These are phyloP conservation scores for Mrakiaceae sp. DNA, from an alignment of 1,284 basidiomycete genomes.

Conservation along the genomic window DNA sequence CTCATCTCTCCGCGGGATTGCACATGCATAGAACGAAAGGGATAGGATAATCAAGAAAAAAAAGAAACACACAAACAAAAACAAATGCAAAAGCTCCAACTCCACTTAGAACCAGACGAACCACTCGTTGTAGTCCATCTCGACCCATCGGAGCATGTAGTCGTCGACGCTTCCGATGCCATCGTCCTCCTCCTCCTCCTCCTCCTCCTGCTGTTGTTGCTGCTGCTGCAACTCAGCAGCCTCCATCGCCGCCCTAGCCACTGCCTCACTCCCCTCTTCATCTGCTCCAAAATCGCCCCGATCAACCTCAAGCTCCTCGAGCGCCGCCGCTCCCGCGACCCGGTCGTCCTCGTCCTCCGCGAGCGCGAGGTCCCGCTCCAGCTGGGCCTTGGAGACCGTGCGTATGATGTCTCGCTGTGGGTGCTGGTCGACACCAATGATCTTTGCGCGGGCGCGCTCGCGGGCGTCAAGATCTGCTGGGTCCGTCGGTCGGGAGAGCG, in stretches of 20 bases:
- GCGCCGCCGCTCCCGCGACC: slow-evolving; percentile 64
- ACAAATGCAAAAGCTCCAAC: not conserved
- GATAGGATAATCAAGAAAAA: too few relatives aligned
- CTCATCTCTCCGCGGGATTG: too few relatives aligned
- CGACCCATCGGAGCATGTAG: slow-evolving; percentile 73
- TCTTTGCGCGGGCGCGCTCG: slow-evolving; percentile 18
- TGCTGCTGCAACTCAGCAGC: slow-evolving; percentile 21
- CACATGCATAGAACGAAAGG: too few relatives aligned
- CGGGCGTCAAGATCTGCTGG: not conserved
- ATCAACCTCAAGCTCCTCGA: slow-evolving; percentile 66
- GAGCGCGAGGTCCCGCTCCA: slow-evolving; percentile 52
- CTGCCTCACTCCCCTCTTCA: slow-evolving; percentile 21
- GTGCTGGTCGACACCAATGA: slow-evolving; percentile 10
- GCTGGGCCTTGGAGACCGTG: slow-evolving; percentile 25
- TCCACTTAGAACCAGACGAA: slow-evolving; percentile 38
- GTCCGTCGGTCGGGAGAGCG: slow-evolving; percentile 19
- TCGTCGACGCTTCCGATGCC: slow-evolving; percentile 48
- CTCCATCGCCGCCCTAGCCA: too few relatives aligned
- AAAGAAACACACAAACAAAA: too few relatives aligned
- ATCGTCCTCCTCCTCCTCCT: slow-evolving; percentile 40
- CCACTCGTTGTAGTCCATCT: slow-evolving; percentile 55
- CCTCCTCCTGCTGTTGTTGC: slow-evolving; percentile 29
- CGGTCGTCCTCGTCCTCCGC: slow-evolving; percentile 80
- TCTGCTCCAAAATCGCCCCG: slow-evolving; percentile 58
- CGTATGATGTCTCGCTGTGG: slow-evolving; percentile 14